Percentiles rank a stretch among this genome's conserved stretches.
phyloP scores from a whole-genome alignment of 2,329 filamentous ascomycete species.

The Pseudogymnoascus sp. region DNA sequence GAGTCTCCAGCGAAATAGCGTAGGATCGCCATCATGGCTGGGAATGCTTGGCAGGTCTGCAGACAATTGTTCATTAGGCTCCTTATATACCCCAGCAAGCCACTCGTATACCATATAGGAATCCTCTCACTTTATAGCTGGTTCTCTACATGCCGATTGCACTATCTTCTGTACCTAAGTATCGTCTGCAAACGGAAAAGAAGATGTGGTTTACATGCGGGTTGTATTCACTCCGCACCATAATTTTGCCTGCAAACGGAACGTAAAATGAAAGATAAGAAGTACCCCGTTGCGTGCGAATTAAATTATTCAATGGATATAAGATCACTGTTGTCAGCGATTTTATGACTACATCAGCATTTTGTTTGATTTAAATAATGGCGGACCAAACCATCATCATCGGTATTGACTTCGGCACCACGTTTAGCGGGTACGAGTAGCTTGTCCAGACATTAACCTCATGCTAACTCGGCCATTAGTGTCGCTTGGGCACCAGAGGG shows the following conservation, averaged over 20 bases:
- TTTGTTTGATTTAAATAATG: background rate
- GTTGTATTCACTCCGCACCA: background rate
- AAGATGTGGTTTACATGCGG: background rate
- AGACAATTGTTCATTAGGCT: background rate
- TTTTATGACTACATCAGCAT: background rate
- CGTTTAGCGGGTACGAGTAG: conserved; percentile 15
- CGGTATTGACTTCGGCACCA: conserved; percentile 25
- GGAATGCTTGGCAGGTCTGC: background rate
- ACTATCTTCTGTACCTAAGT: no score
- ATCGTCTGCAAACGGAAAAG: no score
- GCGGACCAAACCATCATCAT: conserved; percentile 16
- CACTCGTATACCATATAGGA: no score
- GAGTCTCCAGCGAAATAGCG: background rate
- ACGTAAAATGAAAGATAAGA: no score
- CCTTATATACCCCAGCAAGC: background rate
- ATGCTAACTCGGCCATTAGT: background rate
- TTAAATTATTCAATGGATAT: background rate
- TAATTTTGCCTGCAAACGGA: background rate
- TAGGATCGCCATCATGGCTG: background rate
- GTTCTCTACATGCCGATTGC: no score
- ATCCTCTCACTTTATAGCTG: background rate
- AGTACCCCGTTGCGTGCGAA: background rate
- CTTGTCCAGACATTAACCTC: background rate
- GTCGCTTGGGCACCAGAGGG: background rate
- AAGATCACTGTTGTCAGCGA: background rate